These are phyloP conservation scores for Nakazawaea wickerhamii DNA, from an alignment of 805 yeast genomes.

Conservation along the genomic window DNA sequence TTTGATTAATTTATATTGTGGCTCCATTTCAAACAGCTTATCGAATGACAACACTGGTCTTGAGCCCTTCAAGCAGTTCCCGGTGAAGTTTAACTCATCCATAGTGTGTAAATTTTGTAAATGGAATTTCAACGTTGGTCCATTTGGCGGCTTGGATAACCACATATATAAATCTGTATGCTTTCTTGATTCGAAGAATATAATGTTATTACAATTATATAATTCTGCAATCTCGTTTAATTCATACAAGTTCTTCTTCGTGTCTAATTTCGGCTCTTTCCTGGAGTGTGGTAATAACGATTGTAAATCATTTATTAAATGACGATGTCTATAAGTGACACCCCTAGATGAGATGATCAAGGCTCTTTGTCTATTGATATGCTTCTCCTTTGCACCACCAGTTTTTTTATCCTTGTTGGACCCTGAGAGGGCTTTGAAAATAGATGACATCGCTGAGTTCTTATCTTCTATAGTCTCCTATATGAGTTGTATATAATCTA, in stretches of 20 bases:
- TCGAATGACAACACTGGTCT: slow-evolving; percentile 92
- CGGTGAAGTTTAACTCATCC: slow-evolving; percentile 94
- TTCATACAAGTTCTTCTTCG: slow-evolving; percentile 82
- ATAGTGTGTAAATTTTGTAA: slow-evolving; percentile 93
- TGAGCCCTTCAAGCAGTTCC: slow-evolving; percentile 92
- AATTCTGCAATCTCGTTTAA: slow-evolving; percentile 94
- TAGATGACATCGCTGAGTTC: slow-evolving; percentile 55
- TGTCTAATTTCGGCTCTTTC: slow-evolving; percentile 93
- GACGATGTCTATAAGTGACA: slow-evolving; percentile 92
- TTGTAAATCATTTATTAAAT: slow-evolving; percentile 76
- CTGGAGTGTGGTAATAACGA: slow-evolving; percentile 87
- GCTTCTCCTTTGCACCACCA: slow-evolving; percentile 43
- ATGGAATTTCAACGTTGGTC: slow-evolving; percentile 92
- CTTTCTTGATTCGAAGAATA: slow-evolving; percentile 93
- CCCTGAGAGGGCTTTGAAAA: slow-evolving; percentile 55
- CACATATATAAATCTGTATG: slow-evolving; percentile 93
- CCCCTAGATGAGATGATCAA: slow-evolving; percentile 91
- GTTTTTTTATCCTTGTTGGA: slow-evolving; percentile 32
- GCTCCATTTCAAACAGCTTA: slow-evolving; percentile 62
- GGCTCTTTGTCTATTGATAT: slow-evolving; percentile 82
- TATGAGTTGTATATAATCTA: slow-evolving; percentile 22
- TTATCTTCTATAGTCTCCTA: slow-evolving; percentile 15
- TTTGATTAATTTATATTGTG: slow-evolving; percentile 69
- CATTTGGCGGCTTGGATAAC: slow-evolving; percentile 96
- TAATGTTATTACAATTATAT: slow-evolving; percentile 92